A percentile compares a stretch with the other conserved stretches of the same genome.
Conservation (phyloP, 2,329 filamentous ascomycete species). For the Colletotrichum spaethianum region DNA sequence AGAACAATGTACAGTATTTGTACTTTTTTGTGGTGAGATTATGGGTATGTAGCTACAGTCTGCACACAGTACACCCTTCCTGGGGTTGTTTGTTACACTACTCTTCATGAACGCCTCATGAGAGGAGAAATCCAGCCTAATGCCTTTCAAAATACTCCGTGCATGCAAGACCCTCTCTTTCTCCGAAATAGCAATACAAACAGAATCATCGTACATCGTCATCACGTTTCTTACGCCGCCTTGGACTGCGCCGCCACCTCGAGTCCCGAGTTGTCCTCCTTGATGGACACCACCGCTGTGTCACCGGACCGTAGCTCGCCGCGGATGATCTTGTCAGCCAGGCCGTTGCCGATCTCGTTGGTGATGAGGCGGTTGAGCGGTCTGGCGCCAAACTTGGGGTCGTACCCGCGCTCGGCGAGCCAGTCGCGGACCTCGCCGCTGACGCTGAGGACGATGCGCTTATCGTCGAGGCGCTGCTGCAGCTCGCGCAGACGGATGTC, state of each 20-base stretch:
- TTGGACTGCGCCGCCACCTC: conserved; percentile 56
- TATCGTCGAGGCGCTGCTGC: conserved; percentile 85
- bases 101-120: not conserved
- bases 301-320: conserved; percentile 85
- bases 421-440: conserved; percentile 82
- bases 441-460: conserved; percentile 83
- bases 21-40: not conserved
- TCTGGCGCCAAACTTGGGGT: conserved; percentile 90
- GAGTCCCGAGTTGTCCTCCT: conserved; percentile 71
- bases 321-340: conserved; percentile 93
- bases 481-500: conserved; percentile 92
- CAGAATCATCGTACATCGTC: conserved; percentile 13
- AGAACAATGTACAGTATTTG: not conserved
- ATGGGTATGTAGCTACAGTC: not conserved
- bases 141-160: not conserved
- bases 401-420: conserved; percentile 91
- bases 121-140: conserved; percentile 14
- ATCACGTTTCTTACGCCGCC: not conserved
- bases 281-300: conserved; percentile 78
- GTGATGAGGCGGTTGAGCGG: conserved; percentile 92
- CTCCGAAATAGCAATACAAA: not conserved
- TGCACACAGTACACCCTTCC: not conserved
- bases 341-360: conserved; percentile 88
- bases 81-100: conserved; percentile 1
- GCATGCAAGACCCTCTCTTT: not conserved